These are phyloP conservation scores for Carpinus fangiana DNA, from an alignment of 306 rosid genomes.

Conservation along the genomic window DNA sequence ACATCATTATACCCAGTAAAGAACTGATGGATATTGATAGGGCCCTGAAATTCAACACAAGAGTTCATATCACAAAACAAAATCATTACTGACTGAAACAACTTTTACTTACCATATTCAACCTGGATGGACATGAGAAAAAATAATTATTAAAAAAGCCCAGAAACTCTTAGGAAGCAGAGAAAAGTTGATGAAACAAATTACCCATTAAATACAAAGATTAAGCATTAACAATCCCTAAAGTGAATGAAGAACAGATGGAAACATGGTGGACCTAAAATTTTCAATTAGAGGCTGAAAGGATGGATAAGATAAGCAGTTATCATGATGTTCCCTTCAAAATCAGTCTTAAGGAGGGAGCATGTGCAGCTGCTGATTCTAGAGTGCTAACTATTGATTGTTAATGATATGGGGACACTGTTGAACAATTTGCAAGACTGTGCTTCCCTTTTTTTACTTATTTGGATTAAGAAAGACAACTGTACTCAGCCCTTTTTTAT, in stretches of 20 bases:
- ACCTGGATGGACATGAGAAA: background rate
- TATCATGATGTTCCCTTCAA: background rate
- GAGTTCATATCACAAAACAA: slow-evolving; percentile 11
- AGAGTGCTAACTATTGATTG: background rate
- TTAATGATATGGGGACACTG: background rate
- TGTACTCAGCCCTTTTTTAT: background rate
- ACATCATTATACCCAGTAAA: slow-evolving; percentile 64
- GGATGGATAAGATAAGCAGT: background rate
- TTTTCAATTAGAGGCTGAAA: background rate
- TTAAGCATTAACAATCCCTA: background rate
- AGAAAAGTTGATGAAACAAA: background rate
- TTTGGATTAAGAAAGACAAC: background rate
- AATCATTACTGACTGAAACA: background rate
- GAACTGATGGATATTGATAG: slow-evolving; percentile 77
- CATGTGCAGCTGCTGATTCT: background rate
- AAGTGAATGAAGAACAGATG: background rate
- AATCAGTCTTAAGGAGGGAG: background rate
- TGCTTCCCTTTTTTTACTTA: no score
- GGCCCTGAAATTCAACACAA: slow-evolving; percentile 52
- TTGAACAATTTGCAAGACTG: background rate
- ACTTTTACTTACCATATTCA: background rate
- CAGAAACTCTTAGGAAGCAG: background rate
- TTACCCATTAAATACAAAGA: background rate
- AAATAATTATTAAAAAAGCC: background rate
- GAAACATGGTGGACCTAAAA: background rate